phyloP scores from a whole-genome alignment of 768 basidiomycete species.

The Tubosaeta sp. region DNA sequence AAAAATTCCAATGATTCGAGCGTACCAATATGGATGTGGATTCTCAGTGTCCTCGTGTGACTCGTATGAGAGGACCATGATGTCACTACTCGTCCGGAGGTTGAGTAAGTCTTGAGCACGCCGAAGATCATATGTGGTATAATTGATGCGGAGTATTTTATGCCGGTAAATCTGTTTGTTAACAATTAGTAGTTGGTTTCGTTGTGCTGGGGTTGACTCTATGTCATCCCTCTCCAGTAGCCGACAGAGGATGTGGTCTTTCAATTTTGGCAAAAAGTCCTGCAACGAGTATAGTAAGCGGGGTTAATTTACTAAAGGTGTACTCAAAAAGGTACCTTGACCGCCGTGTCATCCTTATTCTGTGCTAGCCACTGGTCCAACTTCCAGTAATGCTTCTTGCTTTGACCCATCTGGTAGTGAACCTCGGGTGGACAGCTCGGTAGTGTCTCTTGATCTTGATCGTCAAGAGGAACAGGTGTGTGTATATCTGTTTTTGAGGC shows the following conservation, averaged over 20 bases:
- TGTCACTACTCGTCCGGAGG: too few relatives aligned
- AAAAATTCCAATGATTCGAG: too few relatives aligned
- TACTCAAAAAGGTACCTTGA: not conserved
- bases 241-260: not conserved
- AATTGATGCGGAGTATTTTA: not conserved
- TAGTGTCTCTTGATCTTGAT: too few relatives aligned
- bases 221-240: not conserved
- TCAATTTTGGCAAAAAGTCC: not conserved
- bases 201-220: not conserved
- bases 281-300: not conserved
- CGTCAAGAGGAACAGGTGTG: not conserved
- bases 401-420: not conserved
- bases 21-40: too few relatives aligned
- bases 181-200: not conserved
- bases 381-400: not conserved
- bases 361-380: not conserved
- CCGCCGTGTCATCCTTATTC: not conserved
- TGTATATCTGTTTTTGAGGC: too few relatives aligned
- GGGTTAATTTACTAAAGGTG: not conserved
- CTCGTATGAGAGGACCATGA: too few relatives aligned
- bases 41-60: too few relatives aligned
- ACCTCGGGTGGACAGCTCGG: not conserved
- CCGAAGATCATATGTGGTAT: too few relatives aligned
- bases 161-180: not conserved
- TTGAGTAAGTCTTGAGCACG: too few relatives aligned